These are phyloP conservation scores for Postia placenta DNA, from an alignment of 768 basidiomycete genomes.

Conservation along the genomic window DNA sequence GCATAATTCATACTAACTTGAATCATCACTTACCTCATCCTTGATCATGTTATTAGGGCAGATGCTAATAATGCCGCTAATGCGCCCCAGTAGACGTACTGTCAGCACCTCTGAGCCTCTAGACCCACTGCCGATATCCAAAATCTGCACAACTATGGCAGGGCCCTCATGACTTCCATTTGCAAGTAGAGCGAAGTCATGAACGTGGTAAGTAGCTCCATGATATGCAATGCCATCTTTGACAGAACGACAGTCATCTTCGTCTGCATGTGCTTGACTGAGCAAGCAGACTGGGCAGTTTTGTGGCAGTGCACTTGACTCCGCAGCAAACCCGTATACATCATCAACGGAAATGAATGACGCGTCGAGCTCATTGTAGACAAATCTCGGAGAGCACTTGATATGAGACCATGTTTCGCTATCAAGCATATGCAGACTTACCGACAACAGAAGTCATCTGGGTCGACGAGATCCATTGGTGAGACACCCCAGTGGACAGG, in stretches of 20 bases:
- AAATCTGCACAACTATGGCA: slow-evolving; percentile 52
- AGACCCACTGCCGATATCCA: slow-evolving; percentile 22
- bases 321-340: slow-evolving; percentile 13
- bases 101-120: slow-evolving; percentile 9
- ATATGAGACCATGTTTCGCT: neutral
- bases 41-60: slow-evolving; percentile 35
- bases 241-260: slow-evolving; percentile 24
- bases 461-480: slow-evolving; percentile 19
- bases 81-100: slow-evolving; percentile 42
- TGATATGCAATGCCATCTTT: slow-evolving; percentile 38
- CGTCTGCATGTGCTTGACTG: slow-evolving; percentile 26
- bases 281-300: slow-evolving; percentile 50
- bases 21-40: slow-evolving; percentile 47
- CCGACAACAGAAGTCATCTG: slow-evolving; percentile 54
- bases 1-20: no score
- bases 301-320: slow-evolving; percentile 29
- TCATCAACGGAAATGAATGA: slow-evolving; percentile 39
- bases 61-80: slow-evolving; percentile 30
- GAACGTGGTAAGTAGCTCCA: slow-evolving; percentile 47
- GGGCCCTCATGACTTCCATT: slow-evolving; percentile 36
- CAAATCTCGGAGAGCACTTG: slow-evolving; percentile 31
- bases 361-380: slow-evolving; percentile 40
- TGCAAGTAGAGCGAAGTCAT: slow-evolving; percentile 54
- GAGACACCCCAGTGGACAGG: slow-evolving; percentile 27
- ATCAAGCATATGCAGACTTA: slow-evolving; percentile 18